A percentile compares a stretch with the other conserved stretches of the same genome.
Conservation (phyloP, 352 stramenopile species). For the Phytophthora citricola region DNA sequence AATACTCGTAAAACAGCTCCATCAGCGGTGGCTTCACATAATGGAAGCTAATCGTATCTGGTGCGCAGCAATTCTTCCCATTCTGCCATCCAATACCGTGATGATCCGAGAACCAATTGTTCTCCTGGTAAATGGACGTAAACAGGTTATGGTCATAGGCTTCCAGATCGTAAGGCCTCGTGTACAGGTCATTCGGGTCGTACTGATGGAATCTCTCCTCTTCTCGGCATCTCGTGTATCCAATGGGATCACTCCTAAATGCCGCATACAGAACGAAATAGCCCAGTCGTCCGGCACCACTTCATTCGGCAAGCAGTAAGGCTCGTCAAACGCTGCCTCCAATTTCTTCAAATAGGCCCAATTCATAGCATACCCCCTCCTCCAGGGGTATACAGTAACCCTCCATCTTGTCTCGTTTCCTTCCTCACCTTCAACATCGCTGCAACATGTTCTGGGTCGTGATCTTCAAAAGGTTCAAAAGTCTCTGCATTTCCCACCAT, state of each 20-base stretch:
- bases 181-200: slow-evolving; percentile 74
- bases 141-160: slow-evolving; percentile 80
- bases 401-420: slow-evolving; percentile 56
- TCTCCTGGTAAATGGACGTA: slow-evolving; percentile 82
- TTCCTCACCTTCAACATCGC: slow-evolving; percentile 58
- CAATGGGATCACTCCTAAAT: slow-evolving; percentile 65
- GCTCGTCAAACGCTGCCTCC: slow-evolving; percentile 72
- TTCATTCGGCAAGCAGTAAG: slow-evolving; percentile 73
- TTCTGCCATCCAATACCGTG: slow-evolving; percentile 84
- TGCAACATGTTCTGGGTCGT: slow-evolving; percentile 63
- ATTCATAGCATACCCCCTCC: slow-evolving; percentile 88
- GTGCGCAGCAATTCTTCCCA: slow-evolving; percentile 75
- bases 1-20: slow-evolving; percentile 87
- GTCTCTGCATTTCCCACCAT: slow-evolving; percentile 85
- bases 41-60: slow-evolving; percentile 85
- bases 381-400: slow-evolving; percentile 85
- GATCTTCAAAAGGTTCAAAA: slow-evolving; percentile 71
- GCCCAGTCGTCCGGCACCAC: slow-evolving; percentile 86
- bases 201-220: slow-evolving; percentile 90
- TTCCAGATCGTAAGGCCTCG: slow-evolving; percentile 68
- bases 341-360: slow-evolving; percentile 80
- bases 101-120: slow-evolving; percentile 91
- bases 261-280: slow-evolving; percentile 88
- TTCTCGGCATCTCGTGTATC: slow-evolving; percentile 77
- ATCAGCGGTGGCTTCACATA: slow-evolving; percentile 88